Percentiles rank a stretch among this genome's conserved stretches.
Evolutionary conservation across 1,284 basidiomycete genomes (phyloP).

Genomic region (Cryptococcus sp.): DNA sequence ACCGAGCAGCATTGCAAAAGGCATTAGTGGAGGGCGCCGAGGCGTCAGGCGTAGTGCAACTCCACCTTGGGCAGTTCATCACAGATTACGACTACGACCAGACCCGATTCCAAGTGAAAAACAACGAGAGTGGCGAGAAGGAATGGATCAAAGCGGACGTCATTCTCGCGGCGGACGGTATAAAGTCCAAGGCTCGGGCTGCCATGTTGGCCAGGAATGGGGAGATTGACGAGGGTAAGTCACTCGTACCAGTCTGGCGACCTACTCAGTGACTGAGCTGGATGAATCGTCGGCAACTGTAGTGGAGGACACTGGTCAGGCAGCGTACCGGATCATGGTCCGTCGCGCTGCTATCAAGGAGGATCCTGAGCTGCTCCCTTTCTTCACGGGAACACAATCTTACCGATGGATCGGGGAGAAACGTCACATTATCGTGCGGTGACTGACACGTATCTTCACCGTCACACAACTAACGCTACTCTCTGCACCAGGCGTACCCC

Average conservation of each 20-base stretch:
- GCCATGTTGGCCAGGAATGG: conserved; percentile 44
- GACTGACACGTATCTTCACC: neutral
- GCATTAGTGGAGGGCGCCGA: conserved; percentile 37
- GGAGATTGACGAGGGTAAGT: conserved; percentile 41
- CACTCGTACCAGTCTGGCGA: neutral
- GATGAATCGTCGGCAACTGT: neutral
- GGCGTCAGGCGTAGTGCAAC: conserved; percentile 35
- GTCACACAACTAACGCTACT: neutral
- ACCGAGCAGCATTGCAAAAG: conserved; percentile 48
- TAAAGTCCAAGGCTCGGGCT: conserved; percentile 44
- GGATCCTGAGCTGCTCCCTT: conserved; percentile 48
- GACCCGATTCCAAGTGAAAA: conserved; percentile 33
- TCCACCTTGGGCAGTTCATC: conserved; percentile 38
- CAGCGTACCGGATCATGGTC: conserved; percentile 52
- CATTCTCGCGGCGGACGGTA: conserved; percentile 50
- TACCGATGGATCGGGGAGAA: conserved; percentile 52
- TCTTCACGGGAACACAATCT: conserved; percentile 43
- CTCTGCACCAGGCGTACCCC: conserved; percentile 41
- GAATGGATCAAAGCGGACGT: conserved; percentile 50
- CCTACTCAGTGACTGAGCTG: neutral
- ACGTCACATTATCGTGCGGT: conserved; percentile 49
- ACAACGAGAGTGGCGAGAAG: conserved; percentile 13
- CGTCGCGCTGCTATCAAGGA: conserved; percentile 40
- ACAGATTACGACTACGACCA: conserved; percentile 44
- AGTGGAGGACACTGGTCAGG: conserved; percentile 52